Evolutionary conservation across 2,329 filamentous ascomycete genomes (phyloP).

Genomic region (Metarhizium brunneum): DNA sequence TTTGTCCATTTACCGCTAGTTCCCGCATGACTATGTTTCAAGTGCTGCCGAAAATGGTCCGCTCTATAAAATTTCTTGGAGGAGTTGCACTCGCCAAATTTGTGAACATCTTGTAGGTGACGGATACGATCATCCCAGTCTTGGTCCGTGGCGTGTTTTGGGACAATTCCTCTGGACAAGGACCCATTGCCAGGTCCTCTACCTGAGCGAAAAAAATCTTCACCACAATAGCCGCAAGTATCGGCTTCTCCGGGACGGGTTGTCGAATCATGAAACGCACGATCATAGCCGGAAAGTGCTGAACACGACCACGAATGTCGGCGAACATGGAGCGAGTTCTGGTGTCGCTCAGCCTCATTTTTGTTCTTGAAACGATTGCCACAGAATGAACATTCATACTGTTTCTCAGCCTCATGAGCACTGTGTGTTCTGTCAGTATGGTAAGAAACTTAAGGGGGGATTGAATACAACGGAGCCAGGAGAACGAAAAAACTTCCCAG

Average conservation of each 20-base stretch:
- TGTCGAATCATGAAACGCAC: slow-evolving; percentile 79
- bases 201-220: slow-evolving; percentile 63
- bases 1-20: slow-evolving; percentile 99
- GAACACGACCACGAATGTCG: slow-evolving; percentile 97
- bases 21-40: slow-evolving; percentile 95
- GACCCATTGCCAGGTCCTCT: slow-evolving; percentile 24
- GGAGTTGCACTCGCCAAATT: slow-evolving; percentile 96
- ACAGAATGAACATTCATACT: slow-evolving; percentile 89
- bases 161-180: slow-evolving; percentile 24
- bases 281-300: slow-evolving; percentile 65
- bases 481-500: too few relatives aligned
- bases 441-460: too few relatives aligned
- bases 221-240: slow-evolving; percentile 88
- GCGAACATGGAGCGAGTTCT: slow-evolving; percentile 87
- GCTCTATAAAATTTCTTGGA: slow-evolving; percentile 97
- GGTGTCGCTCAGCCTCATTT: slow-evolving; percentile 92
- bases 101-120: slow-evolving; percentile 85
- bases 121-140: slow-evolving; percentile 83
- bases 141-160: slow-evolving; percentile 55
- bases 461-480: too few relatives aligned
- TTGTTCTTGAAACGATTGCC: slow-evolving; percentile 98
- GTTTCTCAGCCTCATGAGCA: slow-evolving; percentile 85
- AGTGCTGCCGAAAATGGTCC: slow-evolving; percentile 94
- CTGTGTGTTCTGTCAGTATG: slow-evolving; percentile 33
- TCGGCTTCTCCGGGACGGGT: slow-evolving; percentile 59